Base-by-base conservation (phyloP, 2,329 filamentous ascomycete genomes). In the Hirsutella rhossiliensis region DNA sequence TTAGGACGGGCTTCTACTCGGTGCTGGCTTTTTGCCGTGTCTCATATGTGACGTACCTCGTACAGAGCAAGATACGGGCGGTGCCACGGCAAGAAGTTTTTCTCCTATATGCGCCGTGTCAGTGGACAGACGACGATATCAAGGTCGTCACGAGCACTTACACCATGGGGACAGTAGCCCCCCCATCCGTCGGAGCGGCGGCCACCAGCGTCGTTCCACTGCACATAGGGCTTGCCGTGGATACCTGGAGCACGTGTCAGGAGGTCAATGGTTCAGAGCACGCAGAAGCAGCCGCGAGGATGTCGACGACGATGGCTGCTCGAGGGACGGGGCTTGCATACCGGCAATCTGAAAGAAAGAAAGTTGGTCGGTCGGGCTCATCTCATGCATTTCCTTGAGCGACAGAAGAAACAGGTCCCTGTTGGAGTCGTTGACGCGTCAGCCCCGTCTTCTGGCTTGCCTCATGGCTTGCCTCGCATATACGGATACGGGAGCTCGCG, bases 61-160 rank as follows among this genome's bases (percentile, higher is more conserved):
- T 65, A 77, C 6, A 78, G 61, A 8, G 68, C 60, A 37, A 76
- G 52, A 46, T 73, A 78, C 4, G 73, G 68, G 6, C 75, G 70
- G 55, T 80, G 76, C 76, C 73, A 79, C 17, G 69, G 57, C 7
- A 67, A 53, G 48, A 77, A 74, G 20, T 70, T 54, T n/a, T 64
- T 58, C 54, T 75, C 68, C 71, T 73, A 36, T 15, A 19, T 38
- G 45, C 41, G 32, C 11, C 38, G 23, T 32, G 23, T 38, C 29
- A 28, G 32, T 18, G 19, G 15, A 23, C 36, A n/a, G 34, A 1
- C 23, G 11, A 15, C 13, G 17, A n/a, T 3, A 30, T 15, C 4
- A 5, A 28, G 9, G 5, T 5, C 8, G 15, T 12, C 13, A 20
- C 12, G 18, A 11, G 8, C 43, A 52, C 62, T 52, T 60, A 74